phyloP scores from a whole-genome alignment of 768 basidiomycete species.

The Multifurca ochricompacta region DNA sequence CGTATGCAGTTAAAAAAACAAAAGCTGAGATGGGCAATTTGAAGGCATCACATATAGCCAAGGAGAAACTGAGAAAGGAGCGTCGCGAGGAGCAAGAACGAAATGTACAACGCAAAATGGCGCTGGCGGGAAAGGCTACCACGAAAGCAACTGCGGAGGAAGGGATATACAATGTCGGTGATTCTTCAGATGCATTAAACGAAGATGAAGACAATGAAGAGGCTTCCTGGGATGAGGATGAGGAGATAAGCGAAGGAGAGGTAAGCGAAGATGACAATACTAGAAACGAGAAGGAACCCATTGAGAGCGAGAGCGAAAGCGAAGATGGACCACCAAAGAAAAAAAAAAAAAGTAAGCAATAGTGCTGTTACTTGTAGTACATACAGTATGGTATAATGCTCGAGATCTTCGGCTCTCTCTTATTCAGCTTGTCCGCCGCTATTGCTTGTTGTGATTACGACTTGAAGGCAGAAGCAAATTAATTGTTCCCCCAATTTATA shows the following conservation, averaged over 20 bases:
- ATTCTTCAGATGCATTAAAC: conserved; percentile 28
- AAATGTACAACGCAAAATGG: conserved; percentile 83
- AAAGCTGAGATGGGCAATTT: conserved; percentile 63
- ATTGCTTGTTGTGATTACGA: no score
- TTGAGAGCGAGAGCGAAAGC: conserved; percentile 41
- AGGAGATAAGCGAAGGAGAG: conserved; percentile 53
- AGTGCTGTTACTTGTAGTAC: neutral
- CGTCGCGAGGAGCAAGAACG: conserved; percentile 84
- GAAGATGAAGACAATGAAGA: conserved; percentile 32
- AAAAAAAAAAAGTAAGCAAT: conserved; percentile 48
- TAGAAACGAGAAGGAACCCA: conserved; percentile 35
- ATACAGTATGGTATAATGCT: no score
- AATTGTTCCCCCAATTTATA: no score
- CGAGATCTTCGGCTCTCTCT: no score
- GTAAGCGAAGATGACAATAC: conserved; percentile 35
- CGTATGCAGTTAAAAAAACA: conserved; percentile 75
- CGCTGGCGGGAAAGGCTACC: conserved; percentile 27
- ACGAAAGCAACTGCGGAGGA: conserved; percentile 22
- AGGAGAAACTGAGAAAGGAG: conserved; percentile 66
- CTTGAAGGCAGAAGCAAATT: no score
- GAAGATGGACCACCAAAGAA: conserved; percentile 43
- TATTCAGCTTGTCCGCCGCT: no score
- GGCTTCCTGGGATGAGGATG: conserved; percentile 47
- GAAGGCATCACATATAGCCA: conserved; percentile 69
- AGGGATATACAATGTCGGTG: conserved; percentile 30